A percentile compares a stretch with the other conserved stretches of the same genome.
These are phyloP conservation scores for Leccinum pellstonianum DNA, from an alignment of 768 basidiomycete genomes.

Conservation along the genomic window DNA sequence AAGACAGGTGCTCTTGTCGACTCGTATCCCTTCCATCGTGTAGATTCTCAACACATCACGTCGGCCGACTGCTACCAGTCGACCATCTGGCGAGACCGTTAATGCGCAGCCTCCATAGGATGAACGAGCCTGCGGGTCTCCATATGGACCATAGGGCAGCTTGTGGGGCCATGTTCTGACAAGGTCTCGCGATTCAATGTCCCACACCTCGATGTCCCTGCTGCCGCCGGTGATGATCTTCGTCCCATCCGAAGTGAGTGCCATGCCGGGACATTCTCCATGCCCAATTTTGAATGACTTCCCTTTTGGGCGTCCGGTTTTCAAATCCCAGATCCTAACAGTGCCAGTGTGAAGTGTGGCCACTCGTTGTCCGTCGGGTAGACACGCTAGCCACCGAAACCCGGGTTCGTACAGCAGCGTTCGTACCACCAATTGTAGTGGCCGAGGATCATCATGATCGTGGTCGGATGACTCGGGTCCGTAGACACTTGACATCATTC, in stretches of 20 bases:
- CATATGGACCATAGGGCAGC: too few relatives aligned
- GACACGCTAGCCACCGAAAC: neutral
- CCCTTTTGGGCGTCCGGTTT: constrained; percentile 3
- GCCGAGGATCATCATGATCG: too few relatives aligned
- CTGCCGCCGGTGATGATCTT: neutral
- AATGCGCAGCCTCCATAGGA: neutral
- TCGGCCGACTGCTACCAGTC: neutral
- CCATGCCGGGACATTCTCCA: neutral
- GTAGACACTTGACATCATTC: too few relatives aligned
- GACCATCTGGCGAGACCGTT: neutral
- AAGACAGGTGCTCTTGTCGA: neutral
- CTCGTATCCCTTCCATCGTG: neutral
- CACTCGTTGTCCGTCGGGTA: constrained; percentile 8
- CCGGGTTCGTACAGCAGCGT: too few relatives aligned
- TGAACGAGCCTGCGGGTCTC: neutral
- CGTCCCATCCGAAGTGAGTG: neutral
- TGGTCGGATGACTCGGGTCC: too few relatives aligned
- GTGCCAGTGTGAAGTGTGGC: neutral
- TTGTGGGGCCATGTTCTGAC: neutral
- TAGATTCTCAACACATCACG: neutral
- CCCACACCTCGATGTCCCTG: neutral
- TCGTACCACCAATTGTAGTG: too few relatives aligned
- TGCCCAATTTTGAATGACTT: neutral
- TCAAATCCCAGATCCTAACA: constrained; percentile 3
- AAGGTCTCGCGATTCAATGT: neutral